Conservation (phyloP, 2,329 filamentous ascomycete species). For the Bipolaris zeicola region DNA sequence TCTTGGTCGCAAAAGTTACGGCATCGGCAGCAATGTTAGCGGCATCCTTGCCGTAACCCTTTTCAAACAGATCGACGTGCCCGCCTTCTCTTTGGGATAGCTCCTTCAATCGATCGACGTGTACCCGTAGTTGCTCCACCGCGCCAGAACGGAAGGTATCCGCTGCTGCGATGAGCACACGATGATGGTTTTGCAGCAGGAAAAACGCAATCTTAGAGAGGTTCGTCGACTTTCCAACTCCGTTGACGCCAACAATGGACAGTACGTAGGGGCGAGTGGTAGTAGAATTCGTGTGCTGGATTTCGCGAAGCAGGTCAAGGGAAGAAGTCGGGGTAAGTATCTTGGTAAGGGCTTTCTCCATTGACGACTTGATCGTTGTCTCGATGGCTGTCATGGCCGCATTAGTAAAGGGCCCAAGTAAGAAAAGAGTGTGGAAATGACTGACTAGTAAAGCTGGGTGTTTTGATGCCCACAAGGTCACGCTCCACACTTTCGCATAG, state of each 20-base stretch:
- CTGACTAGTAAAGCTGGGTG: slow-evolving; percentile 80
- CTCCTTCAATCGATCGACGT: slow-evolving; percentile 92
- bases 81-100: slow-evolving; percentile 80
- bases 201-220: slow-evolving; percentile 98
- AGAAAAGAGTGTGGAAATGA: slow-evolving; percentile 2
- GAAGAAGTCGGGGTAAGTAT: slow-evolving; percentile 96
- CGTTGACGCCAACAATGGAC: slow-evolving; percentile 97
- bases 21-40: slow-evolving; percentile 95
- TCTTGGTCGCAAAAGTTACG: slow-evolving; percentile 75
- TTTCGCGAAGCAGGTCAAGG: slow-evolving; percentile 91
- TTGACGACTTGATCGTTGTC: slow-evolving; percentile 79
- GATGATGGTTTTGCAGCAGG: slow-evolving; percentile 94
- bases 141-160: slow-evolving; percentile 97
- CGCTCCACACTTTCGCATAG: slow-evolving; percentile 90
- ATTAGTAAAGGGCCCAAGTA: slow-evolving; percentile 15
- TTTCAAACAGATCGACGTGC: slow-evolving; percentile 89
- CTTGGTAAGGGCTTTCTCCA: slow-evolving; percentile 90
- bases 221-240: slow-evolving; percentile 97
- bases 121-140: slow-evolving; percentile 94
- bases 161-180: slow-evolving; percentile 89
- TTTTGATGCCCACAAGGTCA: slow-evolving; percentile 89
- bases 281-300: slow-evolving; percentile 70
- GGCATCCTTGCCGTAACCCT: slow-evolving; percentile 97
- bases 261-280: slow-evolving; percentile 88
- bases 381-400: slow-evolving; percentile 64